Evolutionary conservation across 129 eudicot genomes (phyloP), one percentile per base, ranked within the genome.

Genomic region (Pseudognaphalium luteoalbum): DNA sequence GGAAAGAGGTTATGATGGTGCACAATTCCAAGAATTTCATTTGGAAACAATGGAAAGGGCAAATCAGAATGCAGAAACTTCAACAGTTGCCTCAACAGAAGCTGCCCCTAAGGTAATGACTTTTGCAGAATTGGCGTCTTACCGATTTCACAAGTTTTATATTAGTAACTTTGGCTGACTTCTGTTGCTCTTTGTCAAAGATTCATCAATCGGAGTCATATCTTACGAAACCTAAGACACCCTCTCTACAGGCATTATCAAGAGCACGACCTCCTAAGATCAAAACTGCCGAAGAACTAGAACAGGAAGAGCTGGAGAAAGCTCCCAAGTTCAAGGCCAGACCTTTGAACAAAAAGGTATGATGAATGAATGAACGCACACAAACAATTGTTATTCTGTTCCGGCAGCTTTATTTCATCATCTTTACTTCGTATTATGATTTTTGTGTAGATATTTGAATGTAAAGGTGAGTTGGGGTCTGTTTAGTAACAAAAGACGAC

Each of bases 11-110:
- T n/a, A n/a, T n/a, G n/a, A n/a, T n/a, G n/a, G n/a, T n/a, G n/a
- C 96, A 11, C 93, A 89, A 72, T 94, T 94, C 67, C 92, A 92
- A 81, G 99, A 94, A 78, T 94, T 94, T 60, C 99, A 87, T 65
- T 77, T 94, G 88, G 96, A 91, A 67, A 94, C 99, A 29, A 87
- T 84, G 92, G 86, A 85, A 80, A 89, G 99, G 78, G 99, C 97
- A 76, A 86, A 70, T 78, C 90, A 89, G 17, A 87, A 85, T 77
- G 85, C 83, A 56, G 98, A 94, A 80, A 80, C 88, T 34, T 86
- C 96, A 28, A 84, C 96, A 2, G 84, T 89, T 19, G 90, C 87
- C 15, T 94, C 97, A 51, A 80, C 84, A 4, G 99, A 94, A 79
- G 77, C 96, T 22, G 79, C 66, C 28, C 82, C 83, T 29, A 86